Evolutionary conservation across 2,329 filamentous ascomycete genomes (phyloP), one percentile per base, ranked within the genome.

Genomic region (Juglanconis sp.): DNA sequence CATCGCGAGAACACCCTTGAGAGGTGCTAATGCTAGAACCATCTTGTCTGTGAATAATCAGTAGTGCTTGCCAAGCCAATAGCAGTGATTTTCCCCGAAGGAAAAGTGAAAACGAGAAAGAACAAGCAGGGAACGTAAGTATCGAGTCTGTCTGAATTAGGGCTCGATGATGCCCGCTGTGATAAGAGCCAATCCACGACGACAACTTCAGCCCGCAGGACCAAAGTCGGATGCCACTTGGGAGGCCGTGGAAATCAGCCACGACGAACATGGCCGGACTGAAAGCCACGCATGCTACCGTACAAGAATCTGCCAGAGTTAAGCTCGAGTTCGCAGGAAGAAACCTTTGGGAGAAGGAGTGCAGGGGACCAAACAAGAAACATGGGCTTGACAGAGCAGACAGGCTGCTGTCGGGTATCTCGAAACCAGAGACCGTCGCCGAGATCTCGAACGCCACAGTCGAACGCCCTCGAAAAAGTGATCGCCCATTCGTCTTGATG

Each of bases 281-380:
- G 38, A 52, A 51, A 55, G 56, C 50, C 54, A 56, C 54, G 32
- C 47, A 38, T 61, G 38, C 61, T 63, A 63, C 44, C 30, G 53
- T 63, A 63, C 61, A 63, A 40, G n/a, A 53, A 61, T 61, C 61
- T 63, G 61, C 61, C 52, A 48, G 61, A 63, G 61, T 58, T 63
- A 63, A 63, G 58, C 61, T 61, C 61, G 10, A 34, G 49, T 36
- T 36, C 58, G 61, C 57, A 61, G 58, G 53, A 31, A 17, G 31
- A 24, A 35, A 32, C 46, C 38, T 47, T 40, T 35, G 54, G 50
- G 57, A 31, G n/a, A 52, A 53, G 54, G 34, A 58, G 34, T 52
- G 44, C 49, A 32, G 34, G 47, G 56, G 52, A 38, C 38, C 56
- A 57, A 55, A 55, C 46, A 36, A 24, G n/a, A 56, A 51, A 44